Percentiles rank a stretch among this genome's conserved stretches.
Evolutionary conservation across 2,329 filamentous ascomycete genomes (phyloP).

Genomic region (Colletotrichum orchidophilum): DNA sequence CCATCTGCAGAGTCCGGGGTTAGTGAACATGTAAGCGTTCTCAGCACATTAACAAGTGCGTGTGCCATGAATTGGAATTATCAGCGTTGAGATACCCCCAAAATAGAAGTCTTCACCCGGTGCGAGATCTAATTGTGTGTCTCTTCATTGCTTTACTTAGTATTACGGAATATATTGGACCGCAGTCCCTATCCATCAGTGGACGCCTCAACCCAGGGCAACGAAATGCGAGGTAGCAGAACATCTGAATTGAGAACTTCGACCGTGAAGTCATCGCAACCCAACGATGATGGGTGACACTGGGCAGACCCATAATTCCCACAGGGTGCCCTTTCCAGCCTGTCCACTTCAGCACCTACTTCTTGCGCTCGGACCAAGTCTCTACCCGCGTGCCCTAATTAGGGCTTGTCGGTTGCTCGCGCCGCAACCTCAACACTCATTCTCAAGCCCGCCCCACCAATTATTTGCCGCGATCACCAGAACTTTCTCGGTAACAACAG

Average conservation of each 20-base stretch:
- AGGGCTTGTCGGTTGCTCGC: conserved; percentile 25
- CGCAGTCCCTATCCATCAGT: neutral
- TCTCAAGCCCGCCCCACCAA: conserved; percentile 31
- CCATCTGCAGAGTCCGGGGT: neutral
- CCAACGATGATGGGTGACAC: neutral
- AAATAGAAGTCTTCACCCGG: neutral
- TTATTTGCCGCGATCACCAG: conserved; percentile 29
- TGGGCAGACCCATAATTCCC: neutral
- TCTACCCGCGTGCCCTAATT: conserved; percentile 30
- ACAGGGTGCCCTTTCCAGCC: neutral
- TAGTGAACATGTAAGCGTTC: neutral
- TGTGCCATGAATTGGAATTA: neutral
- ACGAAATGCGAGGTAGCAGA: neutral
- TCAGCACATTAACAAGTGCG: neutral
- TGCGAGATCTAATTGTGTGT: neutral
- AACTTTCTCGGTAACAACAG: conserved; percentile 44
- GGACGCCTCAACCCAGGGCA: neutral
- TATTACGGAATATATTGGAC: neutral
- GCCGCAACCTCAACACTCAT: conserved; percentile 22
- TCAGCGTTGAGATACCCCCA: neutral
- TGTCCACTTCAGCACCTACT: neutral
- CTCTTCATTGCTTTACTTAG: neutral
- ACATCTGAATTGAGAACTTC: neutral
- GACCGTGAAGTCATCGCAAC: neutral
- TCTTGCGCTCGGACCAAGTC: neutral